phyloP scores from a whole-genome alignment of 176 grass and related monocot genomes.

The Stipa capillata region DNA sequence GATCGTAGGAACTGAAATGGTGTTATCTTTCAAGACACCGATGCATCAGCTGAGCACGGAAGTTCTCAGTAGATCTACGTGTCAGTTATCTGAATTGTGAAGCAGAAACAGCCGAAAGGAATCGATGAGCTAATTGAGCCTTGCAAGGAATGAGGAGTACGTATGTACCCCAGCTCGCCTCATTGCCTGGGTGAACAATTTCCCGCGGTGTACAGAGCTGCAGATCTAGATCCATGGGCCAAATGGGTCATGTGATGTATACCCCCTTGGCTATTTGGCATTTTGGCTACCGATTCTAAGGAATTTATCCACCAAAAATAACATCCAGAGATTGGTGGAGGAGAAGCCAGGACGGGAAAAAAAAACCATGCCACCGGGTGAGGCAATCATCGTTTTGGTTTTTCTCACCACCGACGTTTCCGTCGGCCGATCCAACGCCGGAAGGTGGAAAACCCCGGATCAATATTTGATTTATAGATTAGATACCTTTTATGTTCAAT shows the following conservation, averaged over 20 bases:
- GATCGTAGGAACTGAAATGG: too few relatives aligned
- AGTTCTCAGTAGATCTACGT: neutral
- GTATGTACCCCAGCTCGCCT: too few relatives aligned
- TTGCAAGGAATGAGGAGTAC: neutral
- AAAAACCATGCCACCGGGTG: too few relatives aligned
- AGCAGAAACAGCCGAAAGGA: neutral
- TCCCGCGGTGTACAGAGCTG: neutral
- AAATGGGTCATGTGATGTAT: neutral
- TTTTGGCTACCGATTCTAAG: neutral
- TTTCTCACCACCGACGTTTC: too few relatives aligned
- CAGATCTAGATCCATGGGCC: neutral
- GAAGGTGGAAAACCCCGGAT: too few relatives aligned
- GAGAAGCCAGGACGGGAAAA: too few relatives aligned
- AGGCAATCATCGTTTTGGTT: too few relatives aligned
- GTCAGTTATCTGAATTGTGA: neutral
- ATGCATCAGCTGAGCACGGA: neutral
- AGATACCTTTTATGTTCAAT: too few relatives aligned
- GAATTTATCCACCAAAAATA: neutral
- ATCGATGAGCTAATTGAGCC: neutral
- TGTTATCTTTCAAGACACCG: too few relatives aligned
- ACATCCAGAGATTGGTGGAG: too few relatives aligned
- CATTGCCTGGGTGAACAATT: neutral
- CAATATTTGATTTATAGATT: too few relatives aligned
- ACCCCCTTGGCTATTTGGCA: neutral
- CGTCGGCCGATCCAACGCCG: too few relatives aligned